A percentile compares a stretch with the other conserved stretches of the same genome.
These are phyloP conservation scores for Cyclostephanos invisitatus DNA, from an alignment of 108 stramenopile species.

Conservation along the genomic window DNA sequence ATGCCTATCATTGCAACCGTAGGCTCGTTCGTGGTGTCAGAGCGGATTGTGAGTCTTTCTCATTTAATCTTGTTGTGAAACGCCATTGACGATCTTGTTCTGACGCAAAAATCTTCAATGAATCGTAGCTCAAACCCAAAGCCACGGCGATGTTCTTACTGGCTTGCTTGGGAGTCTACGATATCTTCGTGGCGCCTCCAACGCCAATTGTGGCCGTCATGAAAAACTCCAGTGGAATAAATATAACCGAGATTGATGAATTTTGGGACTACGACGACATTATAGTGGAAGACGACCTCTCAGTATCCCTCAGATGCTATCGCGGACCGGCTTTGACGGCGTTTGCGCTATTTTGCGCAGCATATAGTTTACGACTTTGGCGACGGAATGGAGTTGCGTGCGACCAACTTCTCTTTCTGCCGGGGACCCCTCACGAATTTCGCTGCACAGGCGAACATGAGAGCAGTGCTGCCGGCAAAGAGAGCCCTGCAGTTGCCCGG, in stretches of 20 bases:
- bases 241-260: conserved; percentile 17
- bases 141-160: conserved; percentile 43
- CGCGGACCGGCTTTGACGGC: conserved; percentile 78
- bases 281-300: conserved; percentile 44
- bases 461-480: neutral
- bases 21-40: conserved; percentile 54
- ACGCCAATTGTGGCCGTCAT: conserved; percentile 4
- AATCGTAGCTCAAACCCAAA: conserved; percentile 45
- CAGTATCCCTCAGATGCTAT: conserved; percentile 47
- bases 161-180: conserved; percentile 44
- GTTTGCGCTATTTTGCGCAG: conserved; percentile 75
- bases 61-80: neutral
- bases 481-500: neutral
- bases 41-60: conserved; percentile 38
- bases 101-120: neutral
- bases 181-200: conserved; percentile 42
- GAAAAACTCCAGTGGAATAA: neutral
- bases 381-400: conserved; percentile 86
- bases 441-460: conserved; percentile 14
- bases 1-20: conserved; percentile 56
- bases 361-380: conserved; percentile 82
- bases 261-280: conserved; percentile 20
- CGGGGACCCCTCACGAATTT: conserved; percentile 72
- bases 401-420: conserved; percentile 86
- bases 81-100: neutral